phyloP scores from a whole-genome alignment of 2,329 filamentous ascomycete genomes.

The Colletotrichum incanum region DNA sequence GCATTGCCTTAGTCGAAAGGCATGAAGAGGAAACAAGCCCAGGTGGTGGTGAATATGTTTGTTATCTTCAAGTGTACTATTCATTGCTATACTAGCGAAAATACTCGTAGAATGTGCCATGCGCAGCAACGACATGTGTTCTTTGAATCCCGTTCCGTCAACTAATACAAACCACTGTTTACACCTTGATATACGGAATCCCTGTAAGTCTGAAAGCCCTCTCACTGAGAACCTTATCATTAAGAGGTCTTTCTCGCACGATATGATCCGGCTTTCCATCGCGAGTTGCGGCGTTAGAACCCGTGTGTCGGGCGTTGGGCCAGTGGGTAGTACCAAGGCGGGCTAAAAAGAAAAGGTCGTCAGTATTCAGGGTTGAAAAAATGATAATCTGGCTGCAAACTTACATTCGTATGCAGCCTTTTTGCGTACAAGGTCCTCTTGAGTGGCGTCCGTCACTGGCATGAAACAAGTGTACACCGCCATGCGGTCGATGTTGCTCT shows the following conservation, averaged over 20 bases:
- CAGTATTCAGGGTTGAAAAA: not conserved
- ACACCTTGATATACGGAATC: slow-evolving; percentile 58
- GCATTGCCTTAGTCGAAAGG: not conserved
- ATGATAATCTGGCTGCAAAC: fast-evolving
- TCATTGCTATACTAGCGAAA: not conserved
- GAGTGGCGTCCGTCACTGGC: slow-evolving; percentile 57
- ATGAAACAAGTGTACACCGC: slow-evolving; percentile 59
- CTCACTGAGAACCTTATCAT: slow-evolving; percentile 58
- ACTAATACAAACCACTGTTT: not conserved
- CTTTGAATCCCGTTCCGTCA: not conserved
- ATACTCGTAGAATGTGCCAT: not conserved
- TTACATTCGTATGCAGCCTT: slow-evolving; percentile 56
- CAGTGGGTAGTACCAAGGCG: slow-evolving; percentile 60
- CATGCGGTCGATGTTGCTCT: slow-evolving; percentile 50
- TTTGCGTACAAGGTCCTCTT: slow-evolving; percentile 59
- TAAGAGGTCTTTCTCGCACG: slow-evolving; percentile 56
- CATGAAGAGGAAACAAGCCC: not conserved
- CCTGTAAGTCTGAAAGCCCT: slow-evolving; percentile 62
- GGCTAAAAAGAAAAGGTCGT: slow-evolving; percentile 5
- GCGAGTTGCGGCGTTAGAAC: slow-evolving; percentile 44
- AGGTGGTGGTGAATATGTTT: too few relatives aligned
- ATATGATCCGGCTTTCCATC: slow-evolving; percentile 50
- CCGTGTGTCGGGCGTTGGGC: slow-evolving; percentile 57
- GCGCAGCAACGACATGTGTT: not conserved
- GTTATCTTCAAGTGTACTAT: not conserved